Evolutionary conservation across 768 basidiomycete genomes (phyloP).

Genomic region (Neoboletus subvelutipes): DNA sequence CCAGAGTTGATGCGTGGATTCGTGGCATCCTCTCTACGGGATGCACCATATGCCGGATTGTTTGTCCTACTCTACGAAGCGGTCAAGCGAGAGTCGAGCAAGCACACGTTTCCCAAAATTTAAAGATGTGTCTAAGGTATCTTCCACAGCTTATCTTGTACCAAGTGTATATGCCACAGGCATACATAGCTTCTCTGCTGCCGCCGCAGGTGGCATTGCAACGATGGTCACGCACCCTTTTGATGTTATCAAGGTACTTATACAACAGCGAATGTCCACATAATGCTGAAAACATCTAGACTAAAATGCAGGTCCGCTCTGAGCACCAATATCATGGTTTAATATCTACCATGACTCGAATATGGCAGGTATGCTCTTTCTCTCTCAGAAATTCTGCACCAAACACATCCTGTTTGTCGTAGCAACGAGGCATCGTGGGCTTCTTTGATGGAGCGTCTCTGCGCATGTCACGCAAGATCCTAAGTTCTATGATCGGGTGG

Average conservation of each 20-base stretch:
- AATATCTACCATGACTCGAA: conserved; percentile 56
- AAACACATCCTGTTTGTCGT: conserved; percentile 3
- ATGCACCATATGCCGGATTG: conserved; percentile 91
- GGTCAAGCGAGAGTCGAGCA: conserved; percentile 73
- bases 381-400: background rate
- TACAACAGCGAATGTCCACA: background rate
- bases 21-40: conserved; percentile 83
- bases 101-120: conserved; percentile 18
- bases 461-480: conserved; percentile 80
- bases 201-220: conserved; percentile 79
- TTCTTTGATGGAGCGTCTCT: conserved; percentile 88
- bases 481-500: conserved; percentile 91
- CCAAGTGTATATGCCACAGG: conserved; percentile 45
- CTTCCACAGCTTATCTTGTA: conserved; percentile 39
- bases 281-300: conserved; percentile 44
- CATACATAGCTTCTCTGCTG: conserved; percentile 67
- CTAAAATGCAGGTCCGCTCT: conserved; percentile 88
- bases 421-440: conserved; percentile 80
- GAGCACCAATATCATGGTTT: conserved; percentile 76
- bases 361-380: conserved; percentile 58
- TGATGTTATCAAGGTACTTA: conserved; percentile 85
- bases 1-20: conserved; percentile 85
- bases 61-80: conserved; percentile 89
- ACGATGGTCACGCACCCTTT: conserved; percentile 90
- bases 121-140: conserved; percentile 6